Conservation (phyloP, 805 yeast genomes). For the Kodamaea laetipori region DNA sequence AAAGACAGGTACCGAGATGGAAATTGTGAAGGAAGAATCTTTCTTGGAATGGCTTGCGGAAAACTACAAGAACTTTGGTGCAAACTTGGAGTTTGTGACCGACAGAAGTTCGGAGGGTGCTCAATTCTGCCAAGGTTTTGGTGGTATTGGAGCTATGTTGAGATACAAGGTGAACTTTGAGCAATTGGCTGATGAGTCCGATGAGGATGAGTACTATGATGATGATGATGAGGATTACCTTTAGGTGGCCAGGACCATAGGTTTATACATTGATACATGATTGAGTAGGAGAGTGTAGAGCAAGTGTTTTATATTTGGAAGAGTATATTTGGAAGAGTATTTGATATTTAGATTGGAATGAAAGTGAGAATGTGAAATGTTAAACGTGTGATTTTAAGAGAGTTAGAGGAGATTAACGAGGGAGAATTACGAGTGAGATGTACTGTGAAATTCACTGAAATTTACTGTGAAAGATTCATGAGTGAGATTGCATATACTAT, state of each 20-base stretch:
- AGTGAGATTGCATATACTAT: no score
- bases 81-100: constrained; percentile 92
- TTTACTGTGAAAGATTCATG: no score
- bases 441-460: no score
- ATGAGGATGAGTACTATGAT: constrained; percentile 82
- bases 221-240: constrained; percentile 53
- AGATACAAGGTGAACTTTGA: constrained; percentile 98
- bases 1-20: constrained; percentile 89
- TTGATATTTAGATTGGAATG: no score
- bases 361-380: no score
- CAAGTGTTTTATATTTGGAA: no score
- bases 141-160: constrained; percentile 97
- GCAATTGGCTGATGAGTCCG: constrained; percentile 85
- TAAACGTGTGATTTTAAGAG: no score
- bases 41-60: constrained; percentile 98
- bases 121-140: constrained; percentile 95
- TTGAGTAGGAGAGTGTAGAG: no score
- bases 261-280: no score
- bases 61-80: constrained; percentile 92
- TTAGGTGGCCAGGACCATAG: neutral
- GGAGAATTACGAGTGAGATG: no score
- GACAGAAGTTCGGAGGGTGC: constrained; percentile 98
- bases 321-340: no score
- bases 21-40: constrained; percentile 77
- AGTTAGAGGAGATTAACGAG: no score